phyloP scores from a whole-genome alignment of 2,329 filamentous ascomycete genomes.

The Aspergillus sojae region DNA sequence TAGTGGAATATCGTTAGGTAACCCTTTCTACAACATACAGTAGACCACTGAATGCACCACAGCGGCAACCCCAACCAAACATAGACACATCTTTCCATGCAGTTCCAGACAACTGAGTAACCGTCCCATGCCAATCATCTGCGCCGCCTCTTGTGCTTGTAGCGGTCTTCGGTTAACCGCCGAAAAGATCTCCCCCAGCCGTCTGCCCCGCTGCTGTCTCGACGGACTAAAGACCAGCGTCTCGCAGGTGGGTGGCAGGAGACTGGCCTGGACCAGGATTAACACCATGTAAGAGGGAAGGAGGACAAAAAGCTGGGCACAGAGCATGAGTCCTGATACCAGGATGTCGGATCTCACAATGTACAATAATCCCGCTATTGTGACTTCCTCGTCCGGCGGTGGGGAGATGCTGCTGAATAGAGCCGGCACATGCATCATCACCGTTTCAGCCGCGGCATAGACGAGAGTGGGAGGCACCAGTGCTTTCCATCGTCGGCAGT shows the following conservation, averaged over 20 bases:
- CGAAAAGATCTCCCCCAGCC: conserved; percentile 2
- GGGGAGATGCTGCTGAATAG: not conserved
- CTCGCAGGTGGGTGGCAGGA: conserved; percentile 1
- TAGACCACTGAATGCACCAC: not conserved
- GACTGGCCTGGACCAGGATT: conserved; percentile 3
- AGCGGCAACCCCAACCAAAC: not conserved
- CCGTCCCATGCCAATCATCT: conserved; percentile 2
- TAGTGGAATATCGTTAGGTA: too few relatives aligned
- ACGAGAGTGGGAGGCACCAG: not conserved
- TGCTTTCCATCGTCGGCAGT: not conserved
- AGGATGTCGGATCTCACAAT: conserved; percentile 4
- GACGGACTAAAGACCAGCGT: not conserved
- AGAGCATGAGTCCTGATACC: conserved; percentile 2
- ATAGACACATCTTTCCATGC: conserved; percentile 13
- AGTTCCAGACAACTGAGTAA: conserved; percentile 8
- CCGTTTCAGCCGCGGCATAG: not conserved
- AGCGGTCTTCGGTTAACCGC: not conserved
- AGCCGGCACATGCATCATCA: conserved; percentile 1
- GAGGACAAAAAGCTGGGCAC: conserved; percentile 1
- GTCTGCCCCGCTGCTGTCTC: not conserved
- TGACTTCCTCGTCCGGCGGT: not conserved
- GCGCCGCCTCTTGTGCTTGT: not conserved
- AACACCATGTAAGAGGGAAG: conserved; percentile 6
- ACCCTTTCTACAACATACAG: too few relatives aligned
- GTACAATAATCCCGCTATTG: not conserved